Evolutionary conservation across 169 alveolate genomes (phyloP).

Genomic region (Plasmodium inui): DNA sequence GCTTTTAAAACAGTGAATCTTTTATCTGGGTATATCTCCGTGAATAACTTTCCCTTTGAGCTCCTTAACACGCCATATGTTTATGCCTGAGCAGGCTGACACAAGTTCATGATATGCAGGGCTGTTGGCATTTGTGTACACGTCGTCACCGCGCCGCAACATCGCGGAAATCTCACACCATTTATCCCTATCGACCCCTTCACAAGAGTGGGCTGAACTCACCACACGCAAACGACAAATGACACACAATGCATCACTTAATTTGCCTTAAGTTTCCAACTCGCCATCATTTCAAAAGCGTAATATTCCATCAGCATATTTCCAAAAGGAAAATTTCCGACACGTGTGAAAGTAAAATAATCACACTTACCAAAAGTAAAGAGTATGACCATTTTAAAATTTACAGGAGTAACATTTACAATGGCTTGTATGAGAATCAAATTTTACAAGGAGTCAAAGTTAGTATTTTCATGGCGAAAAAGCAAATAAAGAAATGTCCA

Average conservation of each 20-base stretch:
- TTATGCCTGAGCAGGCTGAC: not conserved
- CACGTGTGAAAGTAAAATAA: conserved; percentile 75
- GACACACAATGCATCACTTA: conserved; percentile 37
- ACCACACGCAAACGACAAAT: not conserved
- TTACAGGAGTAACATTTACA: conserved; percentile 39
- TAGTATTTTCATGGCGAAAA: conserved; percentile 18
- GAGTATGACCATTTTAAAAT: conserved; percentile 64
- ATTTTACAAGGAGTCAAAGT: conserved; percentile 71
- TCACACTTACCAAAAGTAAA: conserved; percentile 57
- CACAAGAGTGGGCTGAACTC: not conserved
- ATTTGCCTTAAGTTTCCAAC: conserved; percentile 3
- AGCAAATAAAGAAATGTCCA: not conserved
- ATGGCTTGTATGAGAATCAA: conserved; percentile 60
- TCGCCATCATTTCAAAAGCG: conserved; percentile 33
- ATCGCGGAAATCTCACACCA: not conserved
- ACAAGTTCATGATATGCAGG: not conserved
- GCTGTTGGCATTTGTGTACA: not conserved
- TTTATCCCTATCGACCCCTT: not conserved
- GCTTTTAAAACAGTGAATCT: not conserved
- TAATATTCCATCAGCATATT: not conserved
- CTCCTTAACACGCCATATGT: not conserved
- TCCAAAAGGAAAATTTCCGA: conserved; percentile 57
- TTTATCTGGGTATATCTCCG: not conserved
- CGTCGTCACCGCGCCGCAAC: not conserved
- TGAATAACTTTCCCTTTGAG: not conserved